Conservation (phyloP, 805 yeast species). For the Sugiyamaella americana region DNA sequence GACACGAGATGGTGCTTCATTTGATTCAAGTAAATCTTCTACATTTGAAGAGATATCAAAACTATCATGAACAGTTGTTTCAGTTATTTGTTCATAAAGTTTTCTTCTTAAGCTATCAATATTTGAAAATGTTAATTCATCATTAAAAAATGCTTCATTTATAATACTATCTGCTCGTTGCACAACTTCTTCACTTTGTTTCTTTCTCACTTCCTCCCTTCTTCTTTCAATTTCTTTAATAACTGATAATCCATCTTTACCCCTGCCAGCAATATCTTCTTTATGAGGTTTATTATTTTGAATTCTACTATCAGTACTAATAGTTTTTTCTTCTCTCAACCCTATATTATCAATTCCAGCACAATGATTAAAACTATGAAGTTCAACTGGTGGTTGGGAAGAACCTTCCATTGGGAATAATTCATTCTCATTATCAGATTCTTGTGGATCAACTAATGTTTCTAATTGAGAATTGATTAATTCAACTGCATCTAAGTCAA, state of each 20-base stretch:
- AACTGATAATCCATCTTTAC: conserved; percentile 55
- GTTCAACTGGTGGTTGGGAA: conserved; percentile 19
- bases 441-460: background rate
- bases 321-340: conserved; percentile 72
- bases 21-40: conserved; percentile 32
- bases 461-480: conserved; percentile 39
- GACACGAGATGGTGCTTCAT: background rate
- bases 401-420: no score
- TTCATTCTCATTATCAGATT: conserved; percentile 1
- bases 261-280: conserved; percentile 71
- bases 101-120: background rate
- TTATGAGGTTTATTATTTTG: conserved; percentile 58
- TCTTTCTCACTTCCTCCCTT: conserved; percentile 35
- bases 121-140: background rate
- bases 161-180: background rate
- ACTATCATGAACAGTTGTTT: background rate
- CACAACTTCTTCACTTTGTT: background rate
- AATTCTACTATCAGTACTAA: conserved; percentile 77
- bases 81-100: conserved; percentile 1
- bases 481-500: conserved; percentile 82
- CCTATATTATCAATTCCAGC: conserved; percentile 88
- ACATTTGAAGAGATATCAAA: conserved; percentile 26
- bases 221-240: conserved; percentile 18
- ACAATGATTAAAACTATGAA: conserved; percentile 66
- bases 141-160: background rate